Evolutionary conservation across 305 asterid genomes (phyloP), one percentile per base, ranked within the genome.

Genomic region (Fraxinus xanthoxyloides): DNA sequence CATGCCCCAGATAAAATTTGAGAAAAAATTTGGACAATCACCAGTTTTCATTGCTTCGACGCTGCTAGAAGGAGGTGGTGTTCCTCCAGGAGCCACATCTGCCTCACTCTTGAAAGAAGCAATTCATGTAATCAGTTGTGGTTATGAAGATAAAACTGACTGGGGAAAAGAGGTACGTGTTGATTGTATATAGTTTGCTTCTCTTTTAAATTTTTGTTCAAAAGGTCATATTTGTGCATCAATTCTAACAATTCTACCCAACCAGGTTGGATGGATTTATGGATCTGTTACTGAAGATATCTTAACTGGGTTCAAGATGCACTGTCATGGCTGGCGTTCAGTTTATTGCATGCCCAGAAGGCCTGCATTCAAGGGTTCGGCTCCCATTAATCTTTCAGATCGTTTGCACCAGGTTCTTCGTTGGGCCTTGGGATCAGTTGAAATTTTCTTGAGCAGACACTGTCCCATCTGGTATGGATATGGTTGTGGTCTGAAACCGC

Each of bases 381-480:
- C 98, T 40, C 98, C 98, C 3, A 93, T 95, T 90, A 94, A 95
- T 91, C 95, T 95, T 75, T 92, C 99, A 0, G 99, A 95, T 87
- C 99, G 99, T 84, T 79, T 95, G 86, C 96, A 94, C 83, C 98
- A 95, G 79, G 99, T 95, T 79, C 97, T 95, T 61, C 97, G 98
- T 5, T 95, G 98, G 99, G 99, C 99, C 10, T 88, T 94, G 88
- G 98, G 99, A 26, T 95, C 99, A 0, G 97, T 95, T 7, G 99
- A 95, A 78, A 95, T 95, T 84, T 77, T 95, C 24, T 82, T 95
- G 89, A 95, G 99, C 88, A 90, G 92, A 74, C 99, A 95, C 82
- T 95, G 99, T 82, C 99, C 99, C 2, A 91, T 95, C 82, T 95
- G 99, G 99, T 95, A 95, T 30, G 99, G 99, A 40, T 95, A 93